Conservation (phyloP, 805 yeast genomes). For the Komagataella phaffii region DNA sequence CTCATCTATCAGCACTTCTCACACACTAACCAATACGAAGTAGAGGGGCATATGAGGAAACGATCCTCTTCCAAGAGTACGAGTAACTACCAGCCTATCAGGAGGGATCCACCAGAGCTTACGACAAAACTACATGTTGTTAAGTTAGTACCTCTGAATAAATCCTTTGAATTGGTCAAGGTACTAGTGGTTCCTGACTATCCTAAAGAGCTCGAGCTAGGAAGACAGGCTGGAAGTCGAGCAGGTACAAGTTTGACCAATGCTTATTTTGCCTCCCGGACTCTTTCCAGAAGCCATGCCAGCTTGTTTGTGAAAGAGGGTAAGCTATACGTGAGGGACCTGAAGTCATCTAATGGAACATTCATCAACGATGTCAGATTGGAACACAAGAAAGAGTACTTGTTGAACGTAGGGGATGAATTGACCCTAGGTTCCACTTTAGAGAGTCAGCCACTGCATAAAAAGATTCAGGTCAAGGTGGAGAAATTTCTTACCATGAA, state of each 20-base stretch:
- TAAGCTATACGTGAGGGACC: constrained; percentile 61
- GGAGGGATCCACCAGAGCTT: constrained; percentile 8
- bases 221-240: constrained; percentile 72
- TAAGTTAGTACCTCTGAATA: constrained; percentile 66
- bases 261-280: constrained; percentile 91
- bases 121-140: constrained; percentile 39
- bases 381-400: constrained; percentile 46
- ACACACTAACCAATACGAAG: neutral
- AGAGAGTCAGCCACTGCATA: constrained; percentile 53
- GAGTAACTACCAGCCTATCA: constrained; percentile 16
- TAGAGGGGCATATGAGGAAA: constrained; percentile 10
- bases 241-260: constrained; percentile 53
- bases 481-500: constrained; percentile 56
- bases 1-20: neutral
- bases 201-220: constrained; percentile 79
- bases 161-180: constrained; percentile 62
- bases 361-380: constrained; percentile 71
- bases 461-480: constrained; percentile 75
- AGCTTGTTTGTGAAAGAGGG: constrained; percentile 61
- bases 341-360: constrained; percentile 90
- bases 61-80: constrained; percentile 19
- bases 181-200: constrained; percentile 63
- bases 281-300: constrained; percentile 88
- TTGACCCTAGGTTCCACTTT: constrained; percentile 92
- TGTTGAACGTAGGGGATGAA: constrained; percentile 67